Evolutionary conservation across 768 basidiomycete genomes (phyloP).

Genomic region (Suillus decipiens): DNA sequence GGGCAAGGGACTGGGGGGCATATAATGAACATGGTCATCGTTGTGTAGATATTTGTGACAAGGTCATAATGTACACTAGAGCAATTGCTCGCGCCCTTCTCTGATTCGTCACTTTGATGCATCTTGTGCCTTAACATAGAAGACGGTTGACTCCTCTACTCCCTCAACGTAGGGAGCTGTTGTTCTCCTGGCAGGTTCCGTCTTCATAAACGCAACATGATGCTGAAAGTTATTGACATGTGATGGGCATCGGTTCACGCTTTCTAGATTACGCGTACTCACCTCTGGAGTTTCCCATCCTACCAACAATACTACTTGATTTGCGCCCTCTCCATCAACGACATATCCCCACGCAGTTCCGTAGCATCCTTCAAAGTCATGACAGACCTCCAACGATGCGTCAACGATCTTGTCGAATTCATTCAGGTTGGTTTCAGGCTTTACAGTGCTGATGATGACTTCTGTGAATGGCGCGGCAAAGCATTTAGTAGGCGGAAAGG

Average conservation of each 20-base stretch:
- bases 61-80: conserved; percentile 21
- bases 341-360: conserved; percentile 10
- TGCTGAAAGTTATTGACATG: not conserved
- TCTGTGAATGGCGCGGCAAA: conserved; percentile 8
- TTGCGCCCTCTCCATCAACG: conserved; percentile 9
- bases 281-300: conserved; percentile 4
- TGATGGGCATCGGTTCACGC: not conserved
- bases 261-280: not conserved
- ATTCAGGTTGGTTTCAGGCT: conserved; percentile 7
- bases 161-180: not conserved
- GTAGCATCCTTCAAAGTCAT: conserved; percentile 1
- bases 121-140: not conserved
- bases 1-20: conserved; percentile 40
- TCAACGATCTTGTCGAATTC: conserved; percentile 4
- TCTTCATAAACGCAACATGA: not conserved
- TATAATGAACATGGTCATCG: conserved; percentile 21
- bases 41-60: conserved; percentile 1
- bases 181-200: not conserved
- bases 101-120: no score
- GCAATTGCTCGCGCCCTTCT: not conserved
- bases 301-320: conserved; percentile 9
- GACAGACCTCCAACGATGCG: not conserved
- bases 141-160: conserved; percentile 11
- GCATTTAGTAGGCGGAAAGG: conserved; percentile 7
- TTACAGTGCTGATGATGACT: not conserved